Evolutionary conservation across 352 stramenopile genomes (phyloP).

Genomic region (Pythium periplocum): DNA sequence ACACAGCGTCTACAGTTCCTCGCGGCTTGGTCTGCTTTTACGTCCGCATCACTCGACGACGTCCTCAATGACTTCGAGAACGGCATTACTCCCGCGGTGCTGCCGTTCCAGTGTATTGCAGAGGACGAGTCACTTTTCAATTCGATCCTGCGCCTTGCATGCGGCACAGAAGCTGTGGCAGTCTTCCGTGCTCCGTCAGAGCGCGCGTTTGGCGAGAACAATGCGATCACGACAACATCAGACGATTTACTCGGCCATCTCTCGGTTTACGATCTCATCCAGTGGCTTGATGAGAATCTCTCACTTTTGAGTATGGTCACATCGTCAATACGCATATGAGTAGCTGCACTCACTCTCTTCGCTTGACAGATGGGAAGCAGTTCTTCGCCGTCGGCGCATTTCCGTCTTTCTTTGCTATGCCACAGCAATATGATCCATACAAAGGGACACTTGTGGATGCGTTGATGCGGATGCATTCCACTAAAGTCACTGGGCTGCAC

Average conservation of each 20-base stretch:
- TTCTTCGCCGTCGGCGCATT: constrained; percentile 32
- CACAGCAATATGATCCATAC: constrained; percentile 4
- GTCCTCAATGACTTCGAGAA: too few species aligned
- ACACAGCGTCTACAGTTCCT: too few species aligned
- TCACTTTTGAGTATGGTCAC: constrained; percentile 42
- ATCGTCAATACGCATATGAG: too few species aligned
- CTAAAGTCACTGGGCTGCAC: constrained; percentile 25
- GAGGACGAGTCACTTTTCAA: constrained; percentile 58
- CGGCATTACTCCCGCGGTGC: too few species aligned
- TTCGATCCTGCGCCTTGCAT: constrained; percentile 43
- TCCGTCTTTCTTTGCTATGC: constrained; percentile 39
- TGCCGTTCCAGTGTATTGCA: constrained; percentile 19
- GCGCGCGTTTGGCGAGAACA: neutral
- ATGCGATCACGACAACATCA: neutral
- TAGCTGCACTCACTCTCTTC: neutral
- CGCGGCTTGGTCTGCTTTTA: too few species aligned
- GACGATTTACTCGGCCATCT: constrained; percentile 37
- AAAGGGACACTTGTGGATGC: constrained; percentile 17
- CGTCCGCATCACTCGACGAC: too few species aligned
- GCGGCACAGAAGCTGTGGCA: constrained; percentile 30
- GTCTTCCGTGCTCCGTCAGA: constrained; percentile 20
- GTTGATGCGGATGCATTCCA: constrained; percentile 27
- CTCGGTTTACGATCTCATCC: constrained; percentile 34
- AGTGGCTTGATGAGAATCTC: constrained; percentile 55
- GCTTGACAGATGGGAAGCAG: constrained; percentile 18